Evolutionary conservation across 768 basidiomycete species (phyloP).

Genomic region (Xerocomellus intermedius): DNA sequence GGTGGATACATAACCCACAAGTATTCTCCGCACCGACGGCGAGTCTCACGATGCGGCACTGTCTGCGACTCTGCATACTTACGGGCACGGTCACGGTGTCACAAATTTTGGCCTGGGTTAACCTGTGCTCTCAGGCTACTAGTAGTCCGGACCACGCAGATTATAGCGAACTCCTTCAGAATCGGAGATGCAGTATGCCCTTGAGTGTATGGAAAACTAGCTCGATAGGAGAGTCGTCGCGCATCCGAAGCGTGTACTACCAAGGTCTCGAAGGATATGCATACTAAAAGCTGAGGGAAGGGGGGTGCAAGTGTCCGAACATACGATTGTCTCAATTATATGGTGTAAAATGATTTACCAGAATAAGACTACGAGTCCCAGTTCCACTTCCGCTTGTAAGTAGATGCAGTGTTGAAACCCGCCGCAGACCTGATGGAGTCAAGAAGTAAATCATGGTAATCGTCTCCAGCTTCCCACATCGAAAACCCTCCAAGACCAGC

Average conservation of each 20-base stretch:
- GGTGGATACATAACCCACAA: no score
- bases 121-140: no score
- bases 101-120: no score
- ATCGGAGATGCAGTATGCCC: no score
- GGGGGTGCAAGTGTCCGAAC: not conserved
- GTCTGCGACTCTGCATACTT: no score
- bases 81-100: no score
- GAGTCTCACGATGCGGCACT: no score
- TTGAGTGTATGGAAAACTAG: not conserved
- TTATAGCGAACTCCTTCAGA: no score
- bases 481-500: conserved; percentile 62
- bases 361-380: not conserved
- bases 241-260: not conserved
- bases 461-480: conserved; percentile 72
- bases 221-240: no score
- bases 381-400: not conserved
- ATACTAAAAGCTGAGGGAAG: no score
- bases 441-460: conserved; percentile 56
- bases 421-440: conserved; percentile 45
- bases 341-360: not conserved
- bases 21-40: no score
- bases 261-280: not conserved
- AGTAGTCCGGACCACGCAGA: no score
- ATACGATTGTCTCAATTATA: not conserved
- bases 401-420: not conserved